Evolutionary conservation across 2,329 filamentous ascomycete genomes (phyloP).

Genomic region (Boeremia lycopersici): DNA sequence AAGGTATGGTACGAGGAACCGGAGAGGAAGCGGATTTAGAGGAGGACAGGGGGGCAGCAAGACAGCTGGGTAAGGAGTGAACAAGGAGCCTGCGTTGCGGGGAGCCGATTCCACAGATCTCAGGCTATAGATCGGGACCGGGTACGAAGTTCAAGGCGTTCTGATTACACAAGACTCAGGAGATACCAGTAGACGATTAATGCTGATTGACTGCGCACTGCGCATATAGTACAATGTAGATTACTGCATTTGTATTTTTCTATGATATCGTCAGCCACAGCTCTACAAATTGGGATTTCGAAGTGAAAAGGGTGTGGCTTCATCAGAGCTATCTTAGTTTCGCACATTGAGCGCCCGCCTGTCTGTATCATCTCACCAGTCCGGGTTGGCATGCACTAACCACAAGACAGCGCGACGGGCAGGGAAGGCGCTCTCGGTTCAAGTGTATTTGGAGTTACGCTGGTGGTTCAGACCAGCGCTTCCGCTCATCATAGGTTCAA

Average conservation of each 20-base stretch:
- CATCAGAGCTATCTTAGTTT: slow-evolving; percentile 23
- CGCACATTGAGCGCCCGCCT: slow-evolving; percentile 15
- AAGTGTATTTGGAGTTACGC: slow-evolving; percentile 16
- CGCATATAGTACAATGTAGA: background rate
- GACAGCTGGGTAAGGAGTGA: background rate
- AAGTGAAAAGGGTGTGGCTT: background rate
- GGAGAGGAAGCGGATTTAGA: background rate
- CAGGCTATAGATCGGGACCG: no score
- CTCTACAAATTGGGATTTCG: background rate
- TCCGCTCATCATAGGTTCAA: slow-evolving; percentile 15
- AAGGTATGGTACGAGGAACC: slow-evolving; percentile 23
- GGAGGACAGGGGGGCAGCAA: background rate
- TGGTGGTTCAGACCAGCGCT: slow-evolving; percentile 18
- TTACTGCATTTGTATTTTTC: background rate
- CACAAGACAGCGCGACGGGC: slow-evolving; percentile 4
- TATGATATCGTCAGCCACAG: background rate
- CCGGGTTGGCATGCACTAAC: slow-evolving; percentile 12
- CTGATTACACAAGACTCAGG: background rate
- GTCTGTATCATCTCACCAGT: background rate
- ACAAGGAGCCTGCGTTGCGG: background rate
- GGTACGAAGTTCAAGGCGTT: background rate
- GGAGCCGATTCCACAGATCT: background rate
- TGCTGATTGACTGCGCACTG: background rate
- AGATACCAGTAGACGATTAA: background rate
- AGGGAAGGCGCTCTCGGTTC: slow-evolving; percentile 11